phyloP scores from a whole-genome alignment of 2,329 filamentous ascomycete genomes.

The Xylariaceae sp. region DNA sequence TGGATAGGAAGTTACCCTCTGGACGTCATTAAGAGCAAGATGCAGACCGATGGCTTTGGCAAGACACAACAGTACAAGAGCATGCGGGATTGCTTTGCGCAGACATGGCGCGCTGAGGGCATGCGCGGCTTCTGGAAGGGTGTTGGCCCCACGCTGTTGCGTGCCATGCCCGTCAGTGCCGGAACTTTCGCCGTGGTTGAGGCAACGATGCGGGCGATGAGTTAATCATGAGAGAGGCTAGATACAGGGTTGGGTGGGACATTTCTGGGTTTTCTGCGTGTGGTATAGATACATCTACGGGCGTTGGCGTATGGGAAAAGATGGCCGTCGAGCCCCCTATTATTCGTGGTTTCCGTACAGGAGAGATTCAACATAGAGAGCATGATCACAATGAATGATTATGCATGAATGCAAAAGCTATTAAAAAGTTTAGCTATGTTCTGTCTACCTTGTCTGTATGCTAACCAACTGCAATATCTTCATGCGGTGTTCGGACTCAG shows the following conservation, averaged over 20 bases:
- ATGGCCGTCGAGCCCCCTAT: conserved; percentile 3
- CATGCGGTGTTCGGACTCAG: too few species aligned
- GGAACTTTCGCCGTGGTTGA: conserved; percentile 91
- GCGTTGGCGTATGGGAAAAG: conserved; percentile 13
- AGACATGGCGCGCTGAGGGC: conserved; percentile 76
- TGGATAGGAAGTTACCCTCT: conserved; percentile 94
- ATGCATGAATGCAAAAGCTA: conserved; percentile 6
- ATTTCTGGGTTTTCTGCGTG: not conserved
- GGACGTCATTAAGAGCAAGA: conserved; percentile 98
- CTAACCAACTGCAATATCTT: too few species aligned
- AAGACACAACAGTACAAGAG: conserved; percentile 62
- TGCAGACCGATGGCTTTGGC: conserved; percentile 95
- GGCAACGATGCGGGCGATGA: conserved; percentile 59
- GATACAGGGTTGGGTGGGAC: not conserved
- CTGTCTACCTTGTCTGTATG: too few species aligned
- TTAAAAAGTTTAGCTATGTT: too few species aligned
- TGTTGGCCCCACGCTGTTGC: conserved; percentile 79
- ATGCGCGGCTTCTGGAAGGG: conserved; percentile 89
- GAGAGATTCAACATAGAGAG: conserved; percentile 13
- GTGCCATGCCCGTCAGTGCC: conserved; percentile 94
- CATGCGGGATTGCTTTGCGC: conserved; percentile 84
- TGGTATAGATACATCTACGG: conserved; percentile 9
- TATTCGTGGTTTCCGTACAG: not conserved
- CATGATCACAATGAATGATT: conserved; percentile 7
- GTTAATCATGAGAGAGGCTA: conserved; percentile 24